phyloP scores from a whole-genome alignment of 164 flowering plant species.

The Litsea cubeba region DNA sequence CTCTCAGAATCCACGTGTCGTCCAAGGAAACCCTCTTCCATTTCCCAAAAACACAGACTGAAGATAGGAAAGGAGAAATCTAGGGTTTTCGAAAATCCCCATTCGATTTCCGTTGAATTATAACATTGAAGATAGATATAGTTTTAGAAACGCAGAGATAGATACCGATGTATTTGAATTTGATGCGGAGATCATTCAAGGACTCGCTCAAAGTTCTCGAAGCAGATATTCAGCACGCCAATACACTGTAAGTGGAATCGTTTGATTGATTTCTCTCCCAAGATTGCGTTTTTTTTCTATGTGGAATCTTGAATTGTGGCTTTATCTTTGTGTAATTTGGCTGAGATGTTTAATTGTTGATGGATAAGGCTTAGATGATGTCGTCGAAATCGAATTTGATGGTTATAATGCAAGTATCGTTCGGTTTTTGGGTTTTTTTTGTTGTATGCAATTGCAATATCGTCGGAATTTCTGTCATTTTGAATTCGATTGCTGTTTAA shows the following conservation, averaged over 20 bases:
- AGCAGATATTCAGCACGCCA: slow-evolving; percentile 86
- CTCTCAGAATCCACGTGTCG: slow-evolving; percentile 17
- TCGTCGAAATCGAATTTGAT: no score
- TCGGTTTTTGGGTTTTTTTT: no score
- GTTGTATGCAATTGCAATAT: no score
- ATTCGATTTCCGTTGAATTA: background rate
- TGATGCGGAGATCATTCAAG: slow-evolving; percentile 76
- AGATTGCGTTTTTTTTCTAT: background rate
- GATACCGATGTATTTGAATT: slow-evolving; percentile 35
- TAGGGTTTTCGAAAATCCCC: background rate
- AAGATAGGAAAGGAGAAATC: slow-evolving; percentile 2
- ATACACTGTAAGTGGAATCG: slow-evolving; percentile 55
- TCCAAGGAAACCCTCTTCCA: slow-evolving; percentile 6
- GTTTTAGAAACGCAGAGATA: slow-evolving; percentile 7
- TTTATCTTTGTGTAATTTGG: background rate
- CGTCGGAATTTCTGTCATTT: no score
- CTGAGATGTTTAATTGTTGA: background rate
- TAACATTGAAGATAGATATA: background rate
- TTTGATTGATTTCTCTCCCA: background rate
- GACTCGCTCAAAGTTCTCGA: slow-evolving; percentile 73
- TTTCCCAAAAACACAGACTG: slow-evolving; percentile 14
- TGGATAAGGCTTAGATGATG: background rate
- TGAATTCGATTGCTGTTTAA: no score
- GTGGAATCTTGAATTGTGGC: no score
- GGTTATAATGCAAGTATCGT: no score